Evolutionary conservation across 1,284 basidiomycete species (phyloP).

Genomic region (Trichosporon coremiiforme): DNA sequence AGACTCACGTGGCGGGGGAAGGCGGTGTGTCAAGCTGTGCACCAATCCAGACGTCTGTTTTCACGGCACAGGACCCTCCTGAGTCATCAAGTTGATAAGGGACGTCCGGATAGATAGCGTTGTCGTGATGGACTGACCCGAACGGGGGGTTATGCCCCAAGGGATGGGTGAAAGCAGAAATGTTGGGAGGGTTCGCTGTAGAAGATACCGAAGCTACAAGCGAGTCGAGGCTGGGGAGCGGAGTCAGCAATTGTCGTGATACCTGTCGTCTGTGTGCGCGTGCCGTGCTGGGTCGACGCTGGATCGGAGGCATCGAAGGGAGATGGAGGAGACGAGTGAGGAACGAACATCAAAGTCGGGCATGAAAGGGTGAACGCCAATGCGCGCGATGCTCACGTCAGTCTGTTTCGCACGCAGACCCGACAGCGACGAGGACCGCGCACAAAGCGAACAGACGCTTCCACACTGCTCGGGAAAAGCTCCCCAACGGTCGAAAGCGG

Average conservation of each 20-base stretch:
- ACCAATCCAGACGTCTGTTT: conserved; percentile 44
- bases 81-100: conserved; percentile 26
- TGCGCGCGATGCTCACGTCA: not conserved
- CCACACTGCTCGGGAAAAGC: not conserved
- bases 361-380: not conserved
- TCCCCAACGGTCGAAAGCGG: not conserved
- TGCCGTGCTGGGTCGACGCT: not conserved
- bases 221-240: conserved; percentile 32
- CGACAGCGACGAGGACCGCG: not conserved
- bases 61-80: conserved; percentile 31
- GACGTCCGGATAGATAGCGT: conserved; percentile 29
- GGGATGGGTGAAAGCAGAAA: conserved; percentile 15
- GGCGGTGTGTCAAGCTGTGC: conserved; percentile 42
- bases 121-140: conserved; percentile 21
- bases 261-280: conserved; percentile 13
- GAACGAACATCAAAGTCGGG: conserved; percentile 8
- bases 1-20: conserved; percentile 52
- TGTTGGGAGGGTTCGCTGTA: conserved; percentile 31
- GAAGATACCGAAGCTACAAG: conserved; percentile 40
- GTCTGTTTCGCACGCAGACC: not conserved
- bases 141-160: conserved; percentile 18
- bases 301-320: conserved; percentile 15
- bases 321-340: not conserved
- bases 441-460: not conserved
- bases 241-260: conserved; percentile 28